These are phyloP conservation scores for Colletotrichum echinochloae DNA, from an alignment of 2,329 filamentous ascomycete species.

Conservation along the genomic window DNA sequence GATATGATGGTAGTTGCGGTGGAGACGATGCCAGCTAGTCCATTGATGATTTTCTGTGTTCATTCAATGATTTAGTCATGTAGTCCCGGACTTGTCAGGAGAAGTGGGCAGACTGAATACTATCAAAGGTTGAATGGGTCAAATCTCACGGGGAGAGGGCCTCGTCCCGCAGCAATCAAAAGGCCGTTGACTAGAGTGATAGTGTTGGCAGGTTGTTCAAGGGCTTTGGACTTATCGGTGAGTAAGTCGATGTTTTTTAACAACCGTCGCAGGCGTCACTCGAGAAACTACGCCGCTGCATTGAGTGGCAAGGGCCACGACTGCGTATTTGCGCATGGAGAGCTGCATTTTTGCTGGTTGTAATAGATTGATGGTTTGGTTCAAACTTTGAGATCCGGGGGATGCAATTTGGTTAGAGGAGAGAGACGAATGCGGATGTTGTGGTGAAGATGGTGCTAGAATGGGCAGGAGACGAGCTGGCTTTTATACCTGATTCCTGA, in stretches of 20 bases:
- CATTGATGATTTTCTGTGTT: constrained; percentile 46
- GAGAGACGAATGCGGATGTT: not conserved
- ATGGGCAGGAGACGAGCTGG: not conserved
- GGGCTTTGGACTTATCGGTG: constrained; percentile 44
- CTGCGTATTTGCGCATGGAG: constrained; percentile 40
- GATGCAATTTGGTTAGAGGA: too few species aligned
- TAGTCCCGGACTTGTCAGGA: accelerated
- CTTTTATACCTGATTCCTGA: not conserved
- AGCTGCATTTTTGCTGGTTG: constrained; percentile 37
- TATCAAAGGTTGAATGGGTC: not conserved
- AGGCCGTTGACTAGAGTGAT: constrained; percentile 46
- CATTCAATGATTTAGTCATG: not conserved
- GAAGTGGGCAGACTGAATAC: not conserved
- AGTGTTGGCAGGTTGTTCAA: constrained; percentile 45
- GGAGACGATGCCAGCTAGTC: constrained; percentile 47
- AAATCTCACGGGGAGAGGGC: constrained; percentile 47
- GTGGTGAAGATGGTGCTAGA: not conserved
- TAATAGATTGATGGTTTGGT: not conserved
- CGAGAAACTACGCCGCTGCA: constrained; percentile 40
- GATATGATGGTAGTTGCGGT: constrained; percentile 41
- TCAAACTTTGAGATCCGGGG: not conserved
- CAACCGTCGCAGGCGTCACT: constrained; percentile 42
- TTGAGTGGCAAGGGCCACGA: constrained; percentile 41
- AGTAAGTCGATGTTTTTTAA: constrained; percentile 43
- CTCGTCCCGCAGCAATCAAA: constrained; percentile 45